Evolutionary conservation across 805 yeast genomes (phyloP).

Genomic region (Myxozyma vanderwaltii): DNA sequence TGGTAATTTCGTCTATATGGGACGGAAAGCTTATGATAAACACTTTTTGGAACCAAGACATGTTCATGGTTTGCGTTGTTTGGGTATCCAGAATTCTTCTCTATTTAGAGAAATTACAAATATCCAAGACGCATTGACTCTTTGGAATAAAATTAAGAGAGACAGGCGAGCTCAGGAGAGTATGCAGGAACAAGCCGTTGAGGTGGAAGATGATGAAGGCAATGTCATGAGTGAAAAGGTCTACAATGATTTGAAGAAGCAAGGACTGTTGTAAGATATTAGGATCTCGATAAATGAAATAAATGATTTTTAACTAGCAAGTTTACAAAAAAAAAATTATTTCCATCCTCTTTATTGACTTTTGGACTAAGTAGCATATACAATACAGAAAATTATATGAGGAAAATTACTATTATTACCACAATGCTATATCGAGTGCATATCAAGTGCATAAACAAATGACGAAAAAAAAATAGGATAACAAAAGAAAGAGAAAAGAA

Average conservation of each 20-base stretch:
- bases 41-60: constrained; percentile 80
- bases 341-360: no score
- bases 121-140: constrained; percentile 63
- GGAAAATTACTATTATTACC: neutral
- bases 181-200: constrained; percentile 59
- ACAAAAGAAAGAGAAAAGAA: neutral
- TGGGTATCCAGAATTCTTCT: constrained; percentile 65
- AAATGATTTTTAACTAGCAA: neutral
- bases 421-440: no score
- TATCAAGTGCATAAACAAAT: constrained; percentile 37
- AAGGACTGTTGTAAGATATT: constrained; percentile 64
- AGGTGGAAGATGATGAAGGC: constrained; percentile 91
- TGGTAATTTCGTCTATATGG: constrained; percentile 71
- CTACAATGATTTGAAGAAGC: constrained; percentile 81
- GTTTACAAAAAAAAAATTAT: no score
- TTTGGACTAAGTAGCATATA: no score
- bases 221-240: constrained; percentile 86
- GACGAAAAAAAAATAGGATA: neutral
- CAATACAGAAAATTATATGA: constrained; percentile 7
- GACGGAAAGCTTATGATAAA: constrained; percentile 66
- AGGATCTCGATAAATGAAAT: neutral
- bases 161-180: constrained; percentile 46
- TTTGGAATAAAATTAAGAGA: constrained; percentile 55
- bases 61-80: constrained; percentile 65
- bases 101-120: constrained; percentile 64